These are phyloP conservation scores for Termitomyces sp. DNA, from an alignment of 768 basidiomycete genomes.

Conservation along the genomic window DNA sequence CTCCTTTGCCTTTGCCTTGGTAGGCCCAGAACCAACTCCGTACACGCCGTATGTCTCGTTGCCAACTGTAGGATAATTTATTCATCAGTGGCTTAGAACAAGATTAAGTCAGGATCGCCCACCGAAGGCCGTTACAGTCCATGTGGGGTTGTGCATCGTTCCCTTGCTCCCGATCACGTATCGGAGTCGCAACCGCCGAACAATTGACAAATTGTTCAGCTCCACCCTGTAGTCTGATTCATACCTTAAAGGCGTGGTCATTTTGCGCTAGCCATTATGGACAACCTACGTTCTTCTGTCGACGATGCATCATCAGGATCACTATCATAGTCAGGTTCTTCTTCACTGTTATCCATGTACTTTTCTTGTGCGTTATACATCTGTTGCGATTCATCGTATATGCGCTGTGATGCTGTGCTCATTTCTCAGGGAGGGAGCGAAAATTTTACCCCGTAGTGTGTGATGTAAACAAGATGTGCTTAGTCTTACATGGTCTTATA, in stretches of 20 bases:
- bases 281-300: background rate
- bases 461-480: background rate
- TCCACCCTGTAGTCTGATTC: conserved; percentile 7
- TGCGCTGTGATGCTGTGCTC: background rate
- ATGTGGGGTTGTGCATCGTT: background rate
- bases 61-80: background rate
- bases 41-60: conserved; percentile 5
- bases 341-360: background rate
- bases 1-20: conserved; percentile 9
- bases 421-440: background rate
- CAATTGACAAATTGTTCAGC: conserved; percentile 3
- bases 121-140: conserved; percentile 8
- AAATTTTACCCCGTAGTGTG: background rate
- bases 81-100: background rate
- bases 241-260: background rate
- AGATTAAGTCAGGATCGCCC: background rate
- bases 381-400: background rate
- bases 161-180: background rate
- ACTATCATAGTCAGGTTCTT: background rate
- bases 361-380: background rate
- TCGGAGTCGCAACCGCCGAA: background rate
- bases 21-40: background rate
- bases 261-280: background rate
- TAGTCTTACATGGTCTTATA: background rate
- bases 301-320: background rate